Base-by-base conservation (phyloP, 2,329 filamentous ascomycete genomes). In the Pestalotiopsis sp. region DNA sequence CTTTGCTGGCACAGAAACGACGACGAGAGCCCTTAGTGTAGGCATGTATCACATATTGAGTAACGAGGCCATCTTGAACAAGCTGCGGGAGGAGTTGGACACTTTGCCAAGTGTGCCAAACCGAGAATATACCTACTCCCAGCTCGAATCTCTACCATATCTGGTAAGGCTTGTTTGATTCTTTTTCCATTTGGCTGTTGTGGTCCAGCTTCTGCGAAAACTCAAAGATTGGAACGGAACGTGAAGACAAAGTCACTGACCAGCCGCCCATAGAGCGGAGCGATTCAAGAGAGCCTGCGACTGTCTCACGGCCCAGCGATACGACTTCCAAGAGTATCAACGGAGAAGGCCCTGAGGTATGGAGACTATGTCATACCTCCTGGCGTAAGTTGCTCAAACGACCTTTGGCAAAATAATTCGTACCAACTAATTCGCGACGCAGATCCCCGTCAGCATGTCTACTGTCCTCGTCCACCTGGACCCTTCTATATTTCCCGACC, bases 1-100 rank as follows among this genome's bases (percentile, higher is more conserved):
- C 14, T 38, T 58, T 17, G 64, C 64, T 23, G 64, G 64, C 64
- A 66, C 64, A 4, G 64, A 66, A 38, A 66, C 64, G 1, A 57
- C 64, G 23, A 23, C 64, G 41, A 25, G 49, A 17, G 38, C 41
- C 41, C 49, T 66, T 11, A 57, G 20, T 1, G 23, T 57, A 2
- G 27, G 27, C 25, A 57, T 58, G 49, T 66, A 3, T 45, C 31
- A 66, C 45, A 25, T 66, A n/a, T 38, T 66, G n/a, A 23, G 31
- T 23, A 66, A 66, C 25, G 1, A 52, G 9, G 13, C 39, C 20
- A 45, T 64, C 20, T 45, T 64, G 7, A 23, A 64, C 20, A 64
- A 64, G 27, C 36, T 64, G 2, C 62, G 62, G 6, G 62, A 41
- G 2, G 62, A 64, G 62, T 45, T 64, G 36, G n/a, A 25, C 20